A percentile compares a stretch with the other conserved stretches of the same genome.
These are phyloP conservation scores for Torulaspora maleeae DNA, from an alignment of 805 yeast species.

Conservation along the genomic window DNA sequence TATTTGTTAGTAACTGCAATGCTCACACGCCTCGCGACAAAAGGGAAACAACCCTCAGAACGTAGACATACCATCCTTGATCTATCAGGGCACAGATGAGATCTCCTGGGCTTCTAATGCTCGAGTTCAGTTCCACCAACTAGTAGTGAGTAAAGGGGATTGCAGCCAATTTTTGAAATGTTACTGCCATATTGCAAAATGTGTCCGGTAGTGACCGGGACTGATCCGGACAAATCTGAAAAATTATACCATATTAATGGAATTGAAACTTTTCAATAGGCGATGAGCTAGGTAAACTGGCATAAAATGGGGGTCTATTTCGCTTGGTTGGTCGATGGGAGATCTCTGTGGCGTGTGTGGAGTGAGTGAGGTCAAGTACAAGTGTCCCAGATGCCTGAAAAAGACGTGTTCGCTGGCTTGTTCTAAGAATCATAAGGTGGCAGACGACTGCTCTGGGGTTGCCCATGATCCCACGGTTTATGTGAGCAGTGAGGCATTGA, in stretches of 20 bases:
- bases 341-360: constrained; percentile 45
- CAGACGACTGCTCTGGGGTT: constrained; percentile 59
- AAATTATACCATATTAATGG: neutral
- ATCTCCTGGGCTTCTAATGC: neutral
- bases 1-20: constrained; percentile 1
- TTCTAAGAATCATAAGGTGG: constrained; percentile 62
- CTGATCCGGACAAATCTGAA: constrained; percentile 3
- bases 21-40: neutral
- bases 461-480: constrained; percentile 55
- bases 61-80: constrained; percentile 1
- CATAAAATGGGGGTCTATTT: neutral
- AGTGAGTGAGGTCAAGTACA: constrained; percentile 49
- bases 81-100: neutral
- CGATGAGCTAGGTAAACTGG: constrained; percentile 3
- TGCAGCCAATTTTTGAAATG: constrained; percentile 11
- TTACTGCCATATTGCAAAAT: constrained; percentile 1
- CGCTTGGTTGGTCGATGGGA: constrained; percentile 5
- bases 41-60: neutral
- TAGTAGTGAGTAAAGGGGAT: constrained; percentile 7
- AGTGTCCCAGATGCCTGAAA: constrained; percentile 71
- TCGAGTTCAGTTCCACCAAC: neutral
- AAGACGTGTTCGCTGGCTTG: constrained; percentile 69
- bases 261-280: constrained; percentile 4
- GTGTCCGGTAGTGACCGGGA: constrained; percentile 2
- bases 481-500: constrained; percentile 46